Conservation (phyloP, 768 basidiomycete species). For the Lentinula detonsa region DNA sequence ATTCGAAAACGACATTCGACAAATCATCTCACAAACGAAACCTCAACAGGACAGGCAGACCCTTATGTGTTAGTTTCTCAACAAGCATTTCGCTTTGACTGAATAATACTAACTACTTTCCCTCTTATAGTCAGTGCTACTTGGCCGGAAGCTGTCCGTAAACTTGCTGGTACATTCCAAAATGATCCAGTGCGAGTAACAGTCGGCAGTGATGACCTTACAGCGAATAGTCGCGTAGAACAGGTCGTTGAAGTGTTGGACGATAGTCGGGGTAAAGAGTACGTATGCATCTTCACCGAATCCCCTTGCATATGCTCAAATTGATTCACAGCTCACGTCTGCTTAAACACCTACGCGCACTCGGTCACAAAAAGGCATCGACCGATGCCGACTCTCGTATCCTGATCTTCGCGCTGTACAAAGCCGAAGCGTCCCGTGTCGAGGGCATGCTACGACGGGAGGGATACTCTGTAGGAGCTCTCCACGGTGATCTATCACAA, state of each 20-base stretch:
- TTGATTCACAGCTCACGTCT: constrained; percentile 47
- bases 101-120: not conserved
- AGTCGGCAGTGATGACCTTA: constrained; percentile 92
- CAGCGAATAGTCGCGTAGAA: constrained; percentile 90
- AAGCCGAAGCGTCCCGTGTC: constrained; percentile 93
- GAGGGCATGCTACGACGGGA: constrained; percentile 69
- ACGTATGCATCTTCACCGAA: constrained; percentile 19
- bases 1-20: constrained; percentile 95
- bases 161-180: constrained; percentile 85
- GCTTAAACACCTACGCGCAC: constrained; percentile 43
- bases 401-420: constrained; percentile 94
- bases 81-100: not conserved
- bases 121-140: constrained; percentile 80
- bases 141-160: constrained; percentile 93
- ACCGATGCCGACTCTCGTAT: constrained; percentile 51
- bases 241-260: constrained; percentile 93
- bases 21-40: constrained; percentile 75
- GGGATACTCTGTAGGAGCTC: constrained; percentile 71
- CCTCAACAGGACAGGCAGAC: constrained; percentile 74
- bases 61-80: constrained; percentile 75
- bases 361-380: constrained; percentile 59
- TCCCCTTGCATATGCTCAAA: not conserved
- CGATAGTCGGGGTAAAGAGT: constrained; percentile 84
- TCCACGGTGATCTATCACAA: constrained; percentile 93
- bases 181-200: constrained; percentile 82